phyloP scores from a whole-genome alignment of 2,329 filamentous ascomycete genomes.

The Alternaria gaisen region DNA sequence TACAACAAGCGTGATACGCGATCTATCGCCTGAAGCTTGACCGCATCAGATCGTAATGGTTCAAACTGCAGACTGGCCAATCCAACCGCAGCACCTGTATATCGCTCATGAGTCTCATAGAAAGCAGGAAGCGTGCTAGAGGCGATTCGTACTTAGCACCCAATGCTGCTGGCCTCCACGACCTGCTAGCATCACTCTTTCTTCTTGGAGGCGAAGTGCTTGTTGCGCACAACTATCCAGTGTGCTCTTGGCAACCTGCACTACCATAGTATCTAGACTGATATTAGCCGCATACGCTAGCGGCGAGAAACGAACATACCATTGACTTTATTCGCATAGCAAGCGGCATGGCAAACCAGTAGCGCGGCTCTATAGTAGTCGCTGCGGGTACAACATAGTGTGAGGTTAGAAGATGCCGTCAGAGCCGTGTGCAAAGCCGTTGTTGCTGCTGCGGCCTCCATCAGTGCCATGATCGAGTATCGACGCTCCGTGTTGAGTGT shows the following conservation, averaged over 20 bases:
- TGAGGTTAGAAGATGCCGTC: constrained; percentile 20
- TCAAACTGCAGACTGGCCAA: constrained; percentile 28
- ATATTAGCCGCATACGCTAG: constrained; percentile 15
- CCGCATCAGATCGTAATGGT: constrained; percentile 24
- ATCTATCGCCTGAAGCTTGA: constrained; percentile 36
- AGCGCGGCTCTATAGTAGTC: constrained; percentile 33
- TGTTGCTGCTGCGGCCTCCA: constrained; percentile 20
- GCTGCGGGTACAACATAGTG: constrained; percentile 27
- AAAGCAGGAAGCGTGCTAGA: neutral
- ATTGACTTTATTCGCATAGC: constrained; percentile 16
- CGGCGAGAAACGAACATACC: constrained; percentile 5
- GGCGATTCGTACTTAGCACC: neutral
- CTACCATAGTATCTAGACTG: constrained; percentile 18
- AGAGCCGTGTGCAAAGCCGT: constrained; percentile 26
- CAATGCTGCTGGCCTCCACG: neutral
- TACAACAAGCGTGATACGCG: constrained; percentile 29
- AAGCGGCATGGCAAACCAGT: constrained; percentile 31
- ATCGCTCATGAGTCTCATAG: neutral
- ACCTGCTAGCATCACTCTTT: neutral
- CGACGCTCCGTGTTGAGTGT: neutral
- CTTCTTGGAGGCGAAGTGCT: neutral
- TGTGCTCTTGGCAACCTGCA: constrained; percentile 16
- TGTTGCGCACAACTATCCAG: constrained; percentile 28
- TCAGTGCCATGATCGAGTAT: constrained; percentile 19
- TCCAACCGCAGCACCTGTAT: neutral